Evolutionary conservation across 805 yeast genomes (phyloP), one percentile per base, ranked within the genome.

Genomic region (Zygosaccharomyces rouxii): DNA sequence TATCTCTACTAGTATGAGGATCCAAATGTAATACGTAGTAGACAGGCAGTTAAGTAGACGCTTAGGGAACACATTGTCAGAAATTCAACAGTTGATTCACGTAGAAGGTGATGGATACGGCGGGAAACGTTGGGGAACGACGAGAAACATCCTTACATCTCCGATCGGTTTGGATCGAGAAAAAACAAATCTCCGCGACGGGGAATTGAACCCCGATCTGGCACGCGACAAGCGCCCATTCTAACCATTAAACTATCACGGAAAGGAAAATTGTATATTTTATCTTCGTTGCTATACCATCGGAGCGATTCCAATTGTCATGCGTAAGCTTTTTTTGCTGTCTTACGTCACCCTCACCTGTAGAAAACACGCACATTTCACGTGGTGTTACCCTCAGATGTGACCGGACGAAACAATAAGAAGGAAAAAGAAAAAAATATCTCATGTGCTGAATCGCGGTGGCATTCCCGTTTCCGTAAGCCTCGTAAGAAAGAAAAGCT

Each of bases 161-260:
- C 10, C 5, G 10, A 30, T n/a, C 14, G 3, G 6, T 13, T 10
- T 33, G 7, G 10, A 7, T 2, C 7, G 9, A 16, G 11, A 33
- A 33, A 14, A 14, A 33, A 14, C 5, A 33, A 14, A 16, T 1
- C 37, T 33, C 37, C 37, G 37, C 37, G 37, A 33, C 37, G 37
- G 37, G 37, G 37, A 33, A 33, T 33, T 16, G 37, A 33, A 33
- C 37, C 37, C 37, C 37, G 37, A 33, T 33, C 37, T 33, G 37
- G 37, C 37, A 33, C 37, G 37, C 37, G 37, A 33, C 37, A 33
- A 33, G 37, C 37, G 37, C 37, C 37, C 37, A 33, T 33, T 33
- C 37, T 33, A 33, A 33, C 37, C 37, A 33, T 33, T 33, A 33
- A 33, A 33, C 37, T 33, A 33, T 33, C 37, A 33, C 37, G 37